Base-by-base conservation (phyloP, 1,284 basidiomycete genomes). In the Apiotrichum mycotoxinovorans region DNA sequence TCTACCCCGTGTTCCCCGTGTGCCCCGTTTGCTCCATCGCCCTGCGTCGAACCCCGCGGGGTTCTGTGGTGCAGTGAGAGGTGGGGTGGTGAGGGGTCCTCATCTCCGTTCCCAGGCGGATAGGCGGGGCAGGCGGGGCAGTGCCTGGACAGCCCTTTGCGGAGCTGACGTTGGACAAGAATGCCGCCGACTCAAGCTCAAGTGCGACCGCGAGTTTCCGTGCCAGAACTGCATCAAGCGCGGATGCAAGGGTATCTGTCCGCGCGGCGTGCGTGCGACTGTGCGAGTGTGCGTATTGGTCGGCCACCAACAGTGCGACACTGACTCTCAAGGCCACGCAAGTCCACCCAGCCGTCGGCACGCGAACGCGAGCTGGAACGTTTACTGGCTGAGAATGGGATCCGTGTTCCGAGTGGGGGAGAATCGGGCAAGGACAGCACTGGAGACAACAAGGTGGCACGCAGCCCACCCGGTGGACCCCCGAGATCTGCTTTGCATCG, bases 141-240 rank as follows among this genome's bases (percentile, higher is more conserved):
- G 25, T 27, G 4, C 20, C 4, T 22, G 20, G 41, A 12, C 23
- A n/a, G 12, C 2, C 5, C 9, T 9, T 9, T 8, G 20, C 7
- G 4, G 2, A 25, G 20, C 41, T 10, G 9, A 18, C 26, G 7
- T 12, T 12, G 30, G 12, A 27, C 15, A 35, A 67, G 63, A 66
- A 54, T 66, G 66, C 42, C 53, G 63, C 5, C 55, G 64, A 2
- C 53, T 64, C 27, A 69, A 69, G 44, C 60, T 69, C 33, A 65
- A 65, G 43, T 69, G 66, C 35, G 60, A 66, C 51, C 59, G 63
- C 43, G 51, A 62, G 42, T 51, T 68, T 18, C 69, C 69, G 7
- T 71, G 69, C 56, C 54, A 60, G 18, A 65, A 65, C 46, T 71
- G 69, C 44, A 51, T 64, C 33, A 66, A 70, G 47, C 61, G 70